These are phyloP conservation scores for Colletotrichum sp. DNA, from an alignment of 2,329 filamentous ascomycete species.

Conservation along the genomic window DNA sequence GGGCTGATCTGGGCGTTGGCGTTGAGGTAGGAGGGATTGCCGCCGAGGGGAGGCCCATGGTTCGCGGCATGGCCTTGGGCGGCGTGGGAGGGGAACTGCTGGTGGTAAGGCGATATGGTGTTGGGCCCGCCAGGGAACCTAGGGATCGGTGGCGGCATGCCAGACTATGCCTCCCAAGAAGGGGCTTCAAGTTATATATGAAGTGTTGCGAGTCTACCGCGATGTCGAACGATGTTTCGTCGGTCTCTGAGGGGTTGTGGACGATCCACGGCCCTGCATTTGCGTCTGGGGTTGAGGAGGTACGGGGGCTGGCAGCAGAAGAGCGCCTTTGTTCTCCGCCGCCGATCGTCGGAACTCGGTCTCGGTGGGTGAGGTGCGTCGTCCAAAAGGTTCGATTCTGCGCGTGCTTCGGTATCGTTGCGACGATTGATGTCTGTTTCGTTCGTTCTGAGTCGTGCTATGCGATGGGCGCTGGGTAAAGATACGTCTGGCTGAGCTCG, in stretches of 20 bases:
- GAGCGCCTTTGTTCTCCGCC: conserved; percentile 15
- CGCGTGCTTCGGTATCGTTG: neutral
- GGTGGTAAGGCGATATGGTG: conserved; percentile 45
- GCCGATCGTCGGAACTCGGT: neutral
- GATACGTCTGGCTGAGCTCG: conserved; percentile 7
- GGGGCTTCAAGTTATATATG: neutral
- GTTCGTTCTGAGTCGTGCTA: neutral
- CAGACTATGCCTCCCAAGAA: conserved; percentile 21
- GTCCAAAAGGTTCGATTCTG: neutral
- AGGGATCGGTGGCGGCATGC: conserved; percentile 47
- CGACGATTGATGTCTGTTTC: neutral
- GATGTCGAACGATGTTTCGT: neutral
- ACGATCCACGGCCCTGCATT: conserved; percentile 21
- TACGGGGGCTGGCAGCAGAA: neutral
- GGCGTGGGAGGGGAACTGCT: conserved; percentile 60
- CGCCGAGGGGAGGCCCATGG: conserved; percentile 60
- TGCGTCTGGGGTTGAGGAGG: conserved; percentile 6
- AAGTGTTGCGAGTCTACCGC: neutral
- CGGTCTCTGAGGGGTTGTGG: conserved; percentile 6
- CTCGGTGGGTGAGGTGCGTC: neutral
- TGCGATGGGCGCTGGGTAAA: conserved; percentile 8
- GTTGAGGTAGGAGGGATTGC: conserved; percentile 74
- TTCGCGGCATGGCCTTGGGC: conserved; percentile 52
- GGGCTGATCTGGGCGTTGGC: conserved; percentile 72
- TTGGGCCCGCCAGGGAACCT: conserved; percentile 54